Base-by-base conservation (phyloP, 192 early-diverging fungal genomes). In the Rhizophagus clarus region DNA sequence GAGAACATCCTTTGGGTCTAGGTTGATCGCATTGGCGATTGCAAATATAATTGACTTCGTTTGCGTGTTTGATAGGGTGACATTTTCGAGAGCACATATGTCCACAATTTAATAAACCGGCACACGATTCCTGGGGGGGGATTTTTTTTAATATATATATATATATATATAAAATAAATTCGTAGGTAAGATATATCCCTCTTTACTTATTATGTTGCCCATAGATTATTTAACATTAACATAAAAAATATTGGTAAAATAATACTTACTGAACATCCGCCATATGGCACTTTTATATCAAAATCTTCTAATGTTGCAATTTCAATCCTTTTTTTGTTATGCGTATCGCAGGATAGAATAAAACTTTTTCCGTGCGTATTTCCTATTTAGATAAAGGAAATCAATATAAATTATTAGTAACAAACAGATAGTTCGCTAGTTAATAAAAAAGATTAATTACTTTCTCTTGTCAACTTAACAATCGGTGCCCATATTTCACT, bases 401-500 rank as follows among this genome's bases (percentile, higher is more conserved):
- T 24, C 15, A 22, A 62, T 10, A 62, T 63, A 24, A 61, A 24
- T 66, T 2, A 15, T 29, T 49, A 49, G 3, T 56, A 56, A 5
- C 11, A 12, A 10, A 45, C 11, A 45, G 3, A 12, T 45, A 12
- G 2, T 22, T 5, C 17, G 20, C 4, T 15, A 51, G 49, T 51
- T 51, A 51, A 20, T 51, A 51, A 14, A 15, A 31, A 47, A 72
- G 17, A 49, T 37, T 40, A 40, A 20, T 72, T 40, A 72, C 31
- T 6, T 40, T n/a, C 11, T n/a, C 0, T 3, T n/a, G 29, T 49
- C 31, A 49, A 1, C 11, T 42, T 10, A 40, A 72, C 9, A n/a
- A 72, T 40, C n/a, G 37, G 37, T 6, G 14, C 15, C 89, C 89
- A 90, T 8, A 90, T 74, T 11, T 84, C 77, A 34, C 83, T 86